A percentile compares a stretch with the other conserved stretches of the same genome.
phyloP scores from a whole-genome alignment of 331 rosid species.

The Rhamnella rubrinervis region DNA sequence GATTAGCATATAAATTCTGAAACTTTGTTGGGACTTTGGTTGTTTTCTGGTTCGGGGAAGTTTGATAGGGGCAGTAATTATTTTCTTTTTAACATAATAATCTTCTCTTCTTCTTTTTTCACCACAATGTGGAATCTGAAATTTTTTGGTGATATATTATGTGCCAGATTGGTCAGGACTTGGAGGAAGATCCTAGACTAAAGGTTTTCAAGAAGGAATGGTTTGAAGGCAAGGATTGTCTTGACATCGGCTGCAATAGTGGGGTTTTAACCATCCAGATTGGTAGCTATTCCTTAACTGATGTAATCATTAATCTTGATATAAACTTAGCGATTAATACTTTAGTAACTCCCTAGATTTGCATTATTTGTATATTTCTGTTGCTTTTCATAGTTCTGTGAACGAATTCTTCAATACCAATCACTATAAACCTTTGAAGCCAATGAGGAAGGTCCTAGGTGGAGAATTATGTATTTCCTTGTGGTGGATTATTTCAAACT shows the following conservation, averaged over 20 bases:
- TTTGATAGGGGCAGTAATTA: too few relatives aligned
- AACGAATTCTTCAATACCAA: background rate
- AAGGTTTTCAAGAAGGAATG: constrained; percentile 66
- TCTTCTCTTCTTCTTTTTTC: background rate
- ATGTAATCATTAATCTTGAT: background rate
- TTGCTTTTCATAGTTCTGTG: background rate
- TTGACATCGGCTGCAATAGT: constrained; percentile 80
- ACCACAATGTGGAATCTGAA: background rate
- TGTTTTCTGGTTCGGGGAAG: too few relatives aligned
- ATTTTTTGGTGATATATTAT: constrained; percentile 4
- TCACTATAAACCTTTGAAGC: too few relatives aligned
- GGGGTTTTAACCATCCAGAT: constrained; percentile 72
- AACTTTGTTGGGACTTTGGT: too few relatives aligned
- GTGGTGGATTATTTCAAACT: too few relatives aligned
- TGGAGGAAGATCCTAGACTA: constrained; percentile 71
- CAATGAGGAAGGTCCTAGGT: too few relatives aligned
- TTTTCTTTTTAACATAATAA: too few relatives aligned
- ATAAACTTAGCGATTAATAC: background rate
- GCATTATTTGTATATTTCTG: background rate
- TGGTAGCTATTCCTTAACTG: constrained; percentile 38
- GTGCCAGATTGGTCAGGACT: constrained; percentile 59
- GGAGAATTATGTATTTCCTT: too few relatives aligned
- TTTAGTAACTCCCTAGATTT: background rate
- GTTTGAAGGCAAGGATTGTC: constrained; percentile 81
- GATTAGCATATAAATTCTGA: too few relatives aligned